A percentile compares a stretch with the other conserved stretches of the same genome.
Conservation (phyloP, 768 basidiomycete genomes). For the Sistotremastrum suecicum region DNA sequence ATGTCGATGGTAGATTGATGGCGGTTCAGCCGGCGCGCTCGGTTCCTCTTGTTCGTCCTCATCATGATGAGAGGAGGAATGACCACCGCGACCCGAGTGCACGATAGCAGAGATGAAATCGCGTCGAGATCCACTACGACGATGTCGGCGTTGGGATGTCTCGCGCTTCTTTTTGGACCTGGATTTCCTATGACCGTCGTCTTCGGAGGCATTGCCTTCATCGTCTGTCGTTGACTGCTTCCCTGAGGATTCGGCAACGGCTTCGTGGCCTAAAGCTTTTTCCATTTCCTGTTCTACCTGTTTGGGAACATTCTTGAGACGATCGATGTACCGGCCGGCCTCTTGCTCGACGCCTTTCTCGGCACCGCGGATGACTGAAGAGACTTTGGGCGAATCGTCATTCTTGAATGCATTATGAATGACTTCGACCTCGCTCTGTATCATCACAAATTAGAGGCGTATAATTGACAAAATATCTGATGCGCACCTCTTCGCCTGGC, state of each 20-base stretch:
- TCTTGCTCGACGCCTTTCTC: slow-evolving; percentile 22
- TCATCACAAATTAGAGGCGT: not conserved
- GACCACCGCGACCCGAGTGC: too few species aligned
- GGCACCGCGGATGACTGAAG: slow-evolving; percentile 10
- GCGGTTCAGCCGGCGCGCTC: too few species aligned
- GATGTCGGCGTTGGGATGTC: too few species aligned
- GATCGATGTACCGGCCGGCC: slow-evolving; percentile 16
- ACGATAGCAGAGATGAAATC: too few species aligned
- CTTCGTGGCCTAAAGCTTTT: not conserved
- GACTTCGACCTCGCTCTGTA: slow-evolving; percentile 51
- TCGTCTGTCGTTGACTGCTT: too few species aligned
- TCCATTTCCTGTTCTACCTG: not conserved
- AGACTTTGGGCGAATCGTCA: slow-evolving; percentile 4
- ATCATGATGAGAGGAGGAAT: too few species aligned
- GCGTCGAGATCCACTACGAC: too few species aligned
- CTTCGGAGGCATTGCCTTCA: too few species aligned
- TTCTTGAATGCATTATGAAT: slow-evolving; percentile 27
- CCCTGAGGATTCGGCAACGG: not conserved
- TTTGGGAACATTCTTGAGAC: slow-evolving; percentile 10
- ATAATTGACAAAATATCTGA: not conserved
- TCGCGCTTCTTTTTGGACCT: not conserved
- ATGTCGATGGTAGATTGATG: too few species aligned
- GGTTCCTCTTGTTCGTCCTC: too few species aligned
- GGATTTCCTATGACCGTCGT: not conserved
- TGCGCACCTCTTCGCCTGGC: slow-evolving; percentile 53